Evolutionary conservation across 1,139 yeast species (phyloP).

Genomic region (Candida albicans): DNA sequence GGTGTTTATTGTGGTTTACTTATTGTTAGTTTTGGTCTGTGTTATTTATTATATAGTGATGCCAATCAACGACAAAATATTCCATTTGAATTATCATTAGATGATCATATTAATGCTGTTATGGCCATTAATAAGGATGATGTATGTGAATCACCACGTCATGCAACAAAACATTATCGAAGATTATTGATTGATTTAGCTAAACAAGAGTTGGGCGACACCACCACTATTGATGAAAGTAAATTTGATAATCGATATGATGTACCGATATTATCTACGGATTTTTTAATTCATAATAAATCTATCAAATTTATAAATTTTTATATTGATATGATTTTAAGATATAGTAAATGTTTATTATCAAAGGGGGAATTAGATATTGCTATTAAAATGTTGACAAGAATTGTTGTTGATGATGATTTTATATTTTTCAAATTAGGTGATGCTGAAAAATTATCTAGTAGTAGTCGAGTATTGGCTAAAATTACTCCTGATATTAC

Average conservation of each 20-base stretch:
- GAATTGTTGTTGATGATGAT: conserved; percentile 39
- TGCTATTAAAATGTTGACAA: conserved; percentile 30
- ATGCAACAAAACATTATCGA: conserved; percentile 48
- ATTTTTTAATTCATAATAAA: conserved; percentile 31
- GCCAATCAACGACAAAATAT: conserved; percentile 42
- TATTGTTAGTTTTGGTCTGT: conserved; percentile 39
- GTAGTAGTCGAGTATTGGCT: conserved; percentile 41
- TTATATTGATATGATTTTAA: conserved; percentile 44
- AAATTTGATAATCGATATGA: conserved; percentile 22
- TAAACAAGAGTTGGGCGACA: conserved; percentile 18
- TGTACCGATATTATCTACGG: conserved; percentile 36
- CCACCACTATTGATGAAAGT: conserved; percentile 26
- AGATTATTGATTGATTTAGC: conserved; percentile 40
- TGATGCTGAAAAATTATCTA: conserved; percentile 46
- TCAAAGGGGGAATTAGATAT: conserved; percentile 42
- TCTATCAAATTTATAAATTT: conserved; percentile 41
- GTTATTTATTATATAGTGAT: conserved; percentile 42
- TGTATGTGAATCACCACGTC: conserved; percentile 42
- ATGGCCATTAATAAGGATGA: conserved; percentile 50
- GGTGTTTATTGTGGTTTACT: conserved; percentile 49
- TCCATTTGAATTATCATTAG: conserved; percentile 39
- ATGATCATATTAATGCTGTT: conserved; percentile 39
- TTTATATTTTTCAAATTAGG: conserved; percentile 41
- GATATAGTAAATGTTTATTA: conserved; percentile 43
- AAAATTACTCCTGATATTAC: conserved; percentile 25